A percentile compares a stretch with the other conserved stretches of the same genome.
These are phyloP conservation scores for Penicillium turbatum DNA, from an alignment of 495 filamentous ascomycete genomes.

Conservation along the genomic window DNA sequence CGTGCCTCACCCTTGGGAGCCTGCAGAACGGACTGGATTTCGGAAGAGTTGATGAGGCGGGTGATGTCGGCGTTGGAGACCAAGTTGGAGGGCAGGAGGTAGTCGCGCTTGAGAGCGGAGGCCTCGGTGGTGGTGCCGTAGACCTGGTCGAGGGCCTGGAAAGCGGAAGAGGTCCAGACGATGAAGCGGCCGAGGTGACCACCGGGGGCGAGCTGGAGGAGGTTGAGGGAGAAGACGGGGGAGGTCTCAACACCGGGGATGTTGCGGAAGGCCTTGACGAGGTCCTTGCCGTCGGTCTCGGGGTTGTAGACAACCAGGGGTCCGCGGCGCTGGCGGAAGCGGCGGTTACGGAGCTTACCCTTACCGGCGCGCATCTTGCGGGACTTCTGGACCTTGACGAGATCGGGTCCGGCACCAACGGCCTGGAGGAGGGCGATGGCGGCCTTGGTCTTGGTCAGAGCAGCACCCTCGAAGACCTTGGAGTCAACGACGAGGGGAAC, in stretches of 20 bases:
- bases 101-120: slow-evolving; percentile 94
- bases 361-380: slow-evolving; percentile 95
- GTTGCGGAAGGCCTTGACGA: slow-evolving; percentile 93
- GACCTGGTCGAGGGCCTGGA: slow-evolving; percentile 91
- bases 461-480: slow-evolving; percentile 70
- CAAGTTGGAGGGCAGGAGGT: slow-evolving; percentile 83
- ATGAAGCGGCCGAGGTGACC: slow-evolving; percentile 98
- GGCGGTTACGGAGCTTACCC: slow-evolving; percentile 93
- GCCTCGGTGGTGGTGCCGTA: slow-evolving; percentile 86
- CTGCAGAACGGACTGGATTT: slow-evolving; percentile 90
- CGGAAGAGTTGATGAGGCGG: slow-evolving; percentile 97
- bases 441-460: slow-evolving; percentile 81
- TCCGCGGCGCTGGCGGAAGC: slow-evolving; percentile 94
- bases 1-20: slow-evolving; percentile 81
- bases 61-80: slow-evolving; percentile 87
- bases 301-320: slow-evolving; percentile 95
- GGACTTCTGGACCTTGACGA: slow-evolving; percentile 90
- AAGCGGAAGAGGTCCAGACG: slow-evolving; percentile 96
- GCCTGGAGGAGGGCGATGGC: slow-evolving; percentile 83
- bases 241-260: slow-evolving; percentile 96
- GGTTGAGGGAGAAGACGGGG: slow-evolving; percentile 91
- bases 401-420: slow-evolving; percentile 81
- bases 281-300: slow-evolving; percentile 85
- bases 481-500: slow-evolving; percentile 94
- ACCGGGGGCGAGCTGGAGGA: slow-evolving; percentile 97